Percentiles rank a stretch among this genome's conserved stretches.
Evolutionary conservation across 2,329 filamentous ascomycete species (phyloP).

Genomic region (Basipetospora chlamydospora): DNA sequence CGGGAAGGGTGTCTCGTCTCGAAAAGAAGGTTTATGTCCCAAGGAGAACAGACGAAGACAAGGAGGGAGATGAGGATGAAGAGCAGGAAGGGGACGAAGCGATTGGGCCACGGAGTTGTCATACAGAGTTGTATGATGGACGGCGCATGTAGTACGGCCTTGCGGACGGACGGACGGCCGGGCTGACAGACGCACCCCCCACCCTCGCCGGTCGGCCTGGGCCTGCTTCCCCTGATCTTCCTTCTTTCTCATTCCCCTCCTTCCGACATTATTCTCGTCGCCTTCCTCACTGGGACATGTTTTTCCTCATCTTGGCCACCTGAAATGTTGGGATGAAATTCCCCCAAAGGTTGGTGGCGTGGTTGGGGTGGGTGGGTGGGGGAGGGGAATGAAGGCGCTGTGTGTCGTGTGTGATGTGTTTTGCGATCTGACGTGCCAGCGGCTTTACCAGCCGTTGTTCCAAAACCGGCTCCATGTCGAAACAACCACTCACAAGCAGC

Average conservation of each 20-base stretch:
- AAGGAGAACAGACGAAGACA: too few species aligned
- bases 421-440: conserved; percentile 5
- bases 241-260: neutral
- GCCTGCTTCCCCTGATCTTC: neutral
- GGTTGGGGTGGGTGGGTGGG: neutral
- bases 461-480: conserved; percentile 4
- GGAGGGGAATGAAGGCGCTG: neutral
- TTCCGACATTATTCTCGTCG: neutral
- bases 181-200: neutral
- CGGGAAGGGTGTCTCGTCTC: too few species aligned
- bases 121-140: conserved; percentile 5
- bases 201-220: neutral
- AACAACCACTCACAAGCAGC: neutral
- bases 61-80: too few species aligned
- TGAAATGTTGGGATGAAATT: neutral
- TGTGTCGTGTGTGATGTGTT: conserved; percentile 3
- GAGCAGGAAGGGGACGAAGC: neutral
- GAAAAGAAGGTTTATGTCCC: too few species aligned
- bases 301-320: too few species aligned
- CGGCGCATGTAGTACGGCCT: too few species aligned
- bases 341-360: too few species aligned
- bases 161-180: neutral
- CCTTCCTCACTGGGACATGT: too few species aligned
- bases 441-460: conserved; percentile 6
- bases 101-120: conserved; percentile 1